Base-by-base conservation (phyloP, 345 rosid species). In the Erodium maritimum region DNA sequence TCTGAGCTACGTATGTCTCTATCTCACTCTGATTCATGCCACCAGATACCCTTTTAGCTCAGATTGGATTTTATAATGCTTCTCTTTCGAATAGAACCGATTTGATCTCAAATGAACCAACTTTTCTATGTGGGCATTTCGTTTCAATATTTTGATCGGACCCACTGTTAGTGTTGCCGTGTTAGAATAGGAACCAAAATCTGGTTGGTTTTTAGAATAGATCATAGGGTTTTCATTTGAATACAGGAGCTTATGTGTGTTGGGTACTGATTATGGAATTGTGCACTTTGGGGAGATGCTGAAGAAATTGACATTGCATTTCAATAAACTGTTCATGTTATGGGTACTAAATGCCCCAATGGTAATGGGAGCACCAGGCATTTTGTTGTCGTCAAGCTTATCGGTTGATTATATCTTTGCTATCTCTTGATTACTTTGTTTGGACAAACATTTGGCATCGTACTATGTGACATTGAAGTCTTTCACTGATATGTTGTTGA, bases 1-100 rank as follows among this genome's bases (percentile, higher is more conserved):
- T 86, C 95, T 55, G 99, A 93, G 79, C 87, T 93, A 56, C 85
- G 96, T 88, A 69, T 57, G 61, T 45, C 25, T 42, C n/a, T 19
- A 5, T 50, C 24, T 45, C 19, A 22, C 23, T 19, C 55, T 52
- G 50, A 68, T 67, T 2, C 52, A 14, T 1, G 0, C n/a, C n/a
- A n/a, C n/a, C n/a, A n/a, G n/a, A n/a, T n/a, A n/a, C n/a, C n/a
- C n/a, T 0, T 13, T 4, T 18, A 19, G 4, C 5, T 11, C 17
- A 22, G 29, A 17, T 19, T 0, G 0, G 17, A 8, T 60, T 50
- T 58, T 51, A 5, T 18, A 11, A 11, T 0, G 14, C 7, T 52
- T 20, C 1, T 37, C 16, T 29, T 56, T 45, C 8, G 14, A 10
- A 42, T 12, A 8, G 5, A 29, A 29, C 17, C 48, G 12, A 10